These are phyloP conservation scores for Helenozyma baotianmanensis DNA, from an alignment of 805 yeast species.

Conservation along the genomic window DNA sequence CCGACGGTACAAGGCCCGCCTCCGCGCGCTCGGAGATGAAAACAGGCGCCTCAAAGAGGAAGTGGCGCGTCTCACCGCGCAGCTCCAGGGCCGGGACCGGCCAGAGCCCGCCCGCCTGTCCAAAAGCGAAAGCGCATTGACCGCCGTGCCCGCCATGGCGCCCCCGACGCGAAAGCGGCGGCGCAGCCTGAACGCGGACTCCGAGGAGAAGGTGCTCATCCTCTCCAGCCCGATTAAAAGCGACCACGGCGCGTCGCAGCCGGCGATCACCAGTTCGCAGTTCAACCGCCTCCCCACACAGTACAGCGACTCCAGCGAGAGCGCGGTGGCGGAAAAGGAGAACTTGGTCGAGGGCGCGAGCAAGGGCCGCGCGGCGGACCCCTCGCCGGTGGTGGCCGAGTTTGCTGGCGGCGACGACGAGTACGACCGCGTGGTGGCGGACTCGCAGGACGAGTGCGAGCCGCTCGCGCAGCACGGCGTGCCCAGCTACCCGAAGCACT, in stretches of 20 bases:
- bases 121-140: conserved; percentile 2
- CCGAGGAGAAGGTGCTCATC: conserved; percentile 4
- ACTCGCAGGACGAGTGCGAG: conserved; percentile 18
- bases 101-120: conserved; percentile 3
- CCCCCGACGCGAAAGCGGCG: conserved; percentile 3
- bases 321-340: no score
- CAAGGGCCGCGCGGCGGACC: background rate
- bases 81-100: background rate
- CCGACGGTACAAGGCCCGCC: conserved; percentile 8
- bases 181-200: background rate
- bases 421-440: conserved; percentile 8
- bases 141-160: conserved; percentile 1
- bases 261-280: conserved; percentile 15
- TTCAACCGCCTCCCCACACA: conserved; percentile 18
- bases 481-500: conserved; percentile 9
- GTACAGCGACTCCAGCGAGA: conserved; percentile 12
- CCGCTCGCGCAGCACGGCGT: conserved; percentile 7
- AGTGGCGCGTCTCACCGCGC: conserved; percentile 3
- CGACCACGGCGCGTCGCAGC: no score
- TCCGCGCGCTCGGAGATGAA: conserved; percentile 6
- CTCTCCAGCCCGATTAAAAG: conserved; percentile 14
- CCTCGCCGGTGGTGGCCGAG: background rate
- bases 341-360: background rate
- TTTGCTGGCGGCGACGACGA: conserved; percentile 1
- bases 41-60: conserved; percentile 7